phyloP scores from a whole-genome alignment of 176 grass and related monocot genomes.

The Raddia distichophylla region DNA sequence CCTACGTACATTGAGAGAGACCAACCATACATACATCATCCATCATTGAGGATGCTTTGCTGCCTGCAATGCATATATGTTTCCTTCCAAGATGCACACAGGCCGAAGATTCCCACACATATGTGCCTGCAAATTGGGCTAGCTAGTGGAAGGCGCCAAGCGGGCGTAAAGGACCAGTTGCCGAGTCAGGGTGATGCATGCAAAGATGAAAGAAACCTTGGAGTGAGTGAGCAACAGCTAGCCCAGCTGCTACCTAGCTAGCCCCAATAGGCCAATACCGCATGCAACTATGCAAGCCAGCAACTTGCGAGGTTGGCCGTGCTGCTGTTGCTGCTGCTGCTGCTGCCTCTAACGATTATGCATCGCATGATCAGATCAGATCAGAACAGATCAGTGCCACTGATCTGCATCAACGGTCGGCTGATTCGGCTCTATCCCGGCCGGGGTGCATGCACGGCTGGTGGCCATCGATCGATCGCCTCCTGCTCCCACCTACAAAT shows the following conservation, averaged over 20 bases:
- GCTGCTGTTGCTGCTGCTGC: background rate
- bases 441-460: background rate
- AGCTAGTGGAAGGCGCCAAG: background rate
- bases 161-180: background rate
- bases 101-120: background rate
- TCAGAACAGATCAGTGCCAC: background rate
- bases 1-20: too few species aligned
- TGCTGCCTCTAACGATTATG: background rate
- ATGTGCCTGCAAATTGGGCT: background rate
- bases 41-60: background rate
- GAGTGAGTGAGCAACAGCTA: slow-evolving; percentile 52
- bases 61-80: background rate
- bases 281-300: background rate
- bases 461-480: background rate
- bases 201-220: background rate
- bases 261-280: slow-evolving; percentile 13
- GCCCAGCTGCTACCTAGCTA: background rate
- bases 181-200: slow-evolving; percentile 26
- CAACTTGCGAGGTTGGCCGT: slow-evolving; percentile 24
- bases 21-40: too few species aligned
- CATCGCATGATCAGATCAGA: background rate
- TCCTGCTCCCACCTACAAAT: background rate
- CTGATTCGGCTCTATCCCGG: background rate
- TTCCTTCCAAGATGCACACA: background rate
- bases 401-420: background rate